Evolutionary conservation across 495 filamentous ascomycete genomes (phyloP).

Genomic region (Pseudoneurospora amorphoporcata): DNA sequence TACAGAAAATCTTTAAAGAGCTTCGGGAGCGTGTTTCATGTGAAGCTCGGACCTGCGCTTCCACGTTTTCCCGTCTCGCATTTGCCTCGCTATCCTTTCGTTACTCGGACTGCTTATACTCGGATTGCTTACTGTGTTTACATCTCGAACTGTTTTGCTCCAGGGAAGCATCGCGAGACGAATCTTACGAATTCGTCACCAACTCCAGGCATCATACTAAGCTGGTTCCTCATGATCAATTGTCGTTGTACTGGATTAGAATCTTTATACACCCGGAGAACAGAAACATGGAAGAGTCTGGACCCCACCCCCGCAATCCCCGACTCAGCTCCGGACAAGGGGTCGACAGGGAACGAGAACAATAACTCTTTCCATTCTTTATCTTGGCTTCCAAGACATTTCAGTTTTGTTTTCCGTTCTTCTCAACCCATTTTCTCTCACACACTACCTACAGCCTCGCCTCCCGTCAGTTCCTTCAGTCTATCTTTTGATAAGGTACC

Average conservation of each 20-base stretch:
- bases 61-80: not conserved
- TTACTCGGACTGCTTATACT: not conserved
- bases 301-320: not conserved
- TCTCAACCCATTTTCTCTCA: not conserved
- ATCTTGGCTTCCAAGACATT: not conserved
- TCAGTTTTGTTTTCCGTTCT: not conserved
- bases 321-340: not conserved
- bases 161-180: not conserved
- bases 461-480: not conserved
- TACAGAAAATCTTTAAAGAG: not conserved
- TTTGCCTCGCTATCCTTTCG: not conserved
- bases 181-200: not conserved
- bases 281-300: not conserved
- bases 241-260: not conserved
- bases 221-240: not conserved
- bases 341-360: not conserved
- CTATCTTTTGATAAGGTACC: not conserved
- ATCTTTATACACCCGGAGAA: not conserved
- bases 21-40: not conserved
- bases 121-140: not conserved
- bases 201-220: not conserved
- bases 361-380: not conserved
- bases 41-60: not conserved
- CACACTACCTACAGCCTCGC: not conserved
- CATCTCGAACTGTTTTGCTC: not conserved